phyloP scores from a whole-genome alignment of 208 protist species.

The Trypanosoma boissoni region DNA sequence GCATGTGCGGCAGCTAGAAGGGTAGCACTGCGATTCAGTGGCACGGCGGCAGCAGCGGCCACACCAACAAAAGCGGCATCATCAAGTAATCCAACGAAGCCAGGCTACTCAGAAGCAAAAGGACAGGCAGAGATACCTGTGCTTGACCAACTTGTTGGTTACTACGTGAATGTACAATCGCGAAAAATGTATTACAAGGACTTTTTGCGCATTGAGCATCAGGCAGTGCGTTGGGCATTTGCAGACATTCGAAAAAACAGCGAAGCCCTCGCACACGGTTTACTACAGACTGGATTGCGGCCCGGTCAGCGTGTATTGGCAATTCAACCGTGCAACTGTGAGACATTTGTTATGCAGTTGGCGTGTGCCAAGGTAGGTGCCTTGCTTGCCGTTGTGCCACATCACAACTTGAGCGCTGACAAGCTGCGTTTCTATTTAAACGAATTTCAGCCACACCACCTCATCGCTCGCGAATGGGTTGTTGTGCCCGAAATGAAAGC shows the following conservation, averaged over 20 bases:
- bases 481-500: constrained; percentile 83
- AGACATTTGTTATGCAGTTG: constrained; percentile 89
- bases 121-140: constrained; percentile 55
- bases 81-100: constrained; percentile 41
- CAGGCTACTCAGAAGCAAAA: constrained; percentile 81
- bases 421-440: constrained; percentile 91
- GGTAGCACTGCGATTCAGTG: constrained; percentile 38
- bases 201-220: constrained; percentile 91
- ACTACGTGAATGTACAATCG: constrained; percentile 93
- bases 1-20: constrained; percentile 14
- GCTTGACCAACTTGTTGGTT: constrained; percentile 89
- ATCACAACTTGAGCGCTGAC: constrained; percentile 80
- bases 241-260: constrained; percentile 92
- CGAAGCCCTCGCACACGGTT: constrained; percentile 87
- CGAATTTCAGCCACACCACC: constrained; percentile 87
- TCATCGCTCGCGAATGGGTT: constrained; percentile 88
- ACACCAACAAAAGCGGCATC: constrained; percentile 22
- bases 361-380: constrained; percentile 87
- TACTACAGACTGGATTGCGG: constrained; percentile 86
- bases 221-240: constrained; percentile 91
- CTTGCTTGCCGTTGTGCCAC: constrained; percentile 80
- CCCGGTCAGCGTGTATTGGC: constrained; percentile 82
- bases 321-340: constrained; percentile 90
- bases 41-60: constrained; percentile 43
- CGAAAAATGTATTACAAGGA: constrained; percentile 94